Evolutionary conservation across 2,329 filamentous ascomycete genomes (phyloP).

Genomic region (Aspergillus sojae): DNA sequence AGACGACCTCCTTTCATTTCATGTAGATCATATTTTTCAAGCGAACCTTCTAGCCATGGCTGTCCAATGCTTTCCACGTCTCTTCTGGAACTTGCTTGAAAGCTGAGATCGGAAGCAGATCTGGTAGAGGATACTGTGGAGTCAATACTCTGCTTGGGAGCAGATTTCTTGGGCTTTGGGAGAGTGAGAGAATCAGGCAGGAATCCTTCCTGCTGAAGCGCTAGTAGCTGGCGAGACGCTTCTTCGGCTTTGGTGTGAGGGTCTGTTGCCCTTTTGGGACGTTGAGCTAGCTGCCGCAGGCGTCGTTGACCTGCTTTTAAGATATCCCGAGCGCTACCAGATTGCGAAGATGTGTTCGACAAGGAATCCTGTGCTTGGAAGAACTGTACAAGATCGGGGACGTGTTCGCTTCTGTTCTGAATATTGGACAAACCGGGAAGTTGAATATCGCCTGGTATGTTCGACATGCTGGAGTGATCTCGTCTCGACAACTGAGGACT

Average conservation of each 20-base stretch:
- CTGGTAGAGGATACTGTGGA: constrained; percentile 19
- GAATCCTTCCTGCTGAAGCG: constrained; percentile 36
- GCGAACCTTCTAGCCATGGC: constrained; percentile 38
- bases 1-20: constrained; percentile 24
- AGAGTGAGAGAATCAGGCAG: constrained; percentile 19
- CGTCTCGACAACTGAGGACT: constrained; percentile 29
- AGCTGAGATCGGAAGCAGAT: constrained; percentile 21
- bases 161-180: constrained; percentile 17
- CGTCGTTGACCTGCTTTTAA: constrained; percentile 38
- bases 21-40: constrained; percentile 18
- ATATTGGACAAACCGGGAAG: constrained; percentile 16
- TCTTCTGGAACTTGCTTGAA: constrained; percentile 33
- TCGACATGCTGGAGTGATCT: constrained; percentile 28
- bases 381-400: constrained; percentile 40
- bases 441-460: constrained; percentile 19
- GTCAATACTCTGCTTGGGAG: constrained; percentile 28
- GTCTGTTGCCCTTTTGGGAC: constrained; percentile 31
- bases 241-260: constrained; percentile 29
- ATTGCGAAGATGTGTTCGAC: constrained; percentile 21
- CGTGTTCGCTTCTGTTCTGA: constrained; percentile 32
- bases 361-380: constrained; percentile 35
- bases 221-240: constrained; percentile 29
- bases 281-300: constrained; percentile 37
- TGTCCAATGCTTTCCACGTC: constrained; percentile 43
- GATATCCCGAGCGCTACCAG: constrained; percentile 31